phyloP scores from a whole-genome alignment of 805 yeast genomes.

The Metschnikowia amazonensis region DNA sequence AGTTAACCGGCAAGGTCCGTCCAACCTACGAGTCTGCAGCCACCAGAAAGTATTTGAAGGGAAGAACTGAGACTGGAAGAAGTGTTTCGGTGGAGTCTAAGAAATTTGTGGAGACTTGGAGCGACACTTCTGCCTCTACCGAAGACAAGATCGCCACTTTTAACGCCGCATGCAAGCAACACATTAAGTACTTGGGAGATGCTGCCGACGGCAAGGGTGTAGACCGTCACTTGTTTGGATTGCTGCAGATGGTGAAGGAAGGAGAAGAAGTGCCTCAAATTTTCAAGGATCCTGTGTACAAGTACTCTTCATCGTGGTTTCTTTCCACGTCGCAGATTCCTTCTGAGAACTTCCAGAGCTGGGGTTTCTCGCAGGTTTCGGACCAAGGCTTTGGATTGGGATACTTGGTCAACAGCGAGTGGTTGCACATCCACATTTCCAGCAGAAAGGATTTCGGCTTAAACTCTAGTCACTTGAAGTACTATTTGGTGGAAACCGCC shows the following conservation, averaged over 20 bases:
- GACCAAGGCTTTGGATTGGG: slow-evolving; percentile 94
- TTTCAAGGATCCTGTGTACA: slow-evolving; percentile 70
- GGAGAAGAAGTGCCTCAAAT: slow-evolving; percentile 63
- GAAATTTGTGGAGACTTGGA: slow-evolving; percentile 72
- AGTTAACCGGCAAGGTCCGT: slow-evolving; percentile 69
- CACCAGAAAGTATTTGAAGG: slow-evolving; percentile 80
- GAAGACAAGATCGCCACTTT: slow-evolving; percentile 63
- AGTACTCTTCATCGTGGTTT: slow-evolving; percentile 80
- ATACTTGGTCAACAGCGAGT: slow-evolving; percentile 83
- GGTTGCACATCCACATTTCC: slow-evolving; percentile 81
- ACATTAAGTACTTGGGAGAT: slow-evolving; percentile 64
- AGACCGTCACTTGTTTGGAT: slow-evolving; percentile 90
- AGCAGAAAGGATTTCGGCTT: slow-evolving; percentile 61
- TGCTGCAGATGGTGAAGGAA: slow-evolving; percentile 62
- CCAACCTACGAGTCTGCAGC: slow-evolving; percentile 97
- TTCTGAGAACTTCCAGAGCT: slow-evolving; percentile 75
- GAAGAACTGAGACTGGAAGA: slow-evolving; percentile 93
- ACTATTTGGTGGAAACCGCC: slow-evolving; percentile 72
- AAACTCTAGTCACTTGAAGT: slow-evolving; percentile 55
- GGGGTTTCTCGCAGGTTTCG: slow-evolving; percentile 94
- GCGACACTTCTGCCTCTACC: slow-evolving; percentile 46
- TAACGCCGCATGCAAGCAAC: slow-evolving; percentile 69
- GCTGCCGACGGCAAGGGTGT: slow-evolving; percentile 88
- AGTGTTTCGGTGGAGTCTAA: slow-evolving; percentile 71
- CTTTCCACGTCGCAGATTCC: slow-evolving; percentile 87